These are phyloP conservation scores for Yamadazyma olivae DNA, from an alignment of 805 yeast genomes.

Conservation along the genomic window DNA sequence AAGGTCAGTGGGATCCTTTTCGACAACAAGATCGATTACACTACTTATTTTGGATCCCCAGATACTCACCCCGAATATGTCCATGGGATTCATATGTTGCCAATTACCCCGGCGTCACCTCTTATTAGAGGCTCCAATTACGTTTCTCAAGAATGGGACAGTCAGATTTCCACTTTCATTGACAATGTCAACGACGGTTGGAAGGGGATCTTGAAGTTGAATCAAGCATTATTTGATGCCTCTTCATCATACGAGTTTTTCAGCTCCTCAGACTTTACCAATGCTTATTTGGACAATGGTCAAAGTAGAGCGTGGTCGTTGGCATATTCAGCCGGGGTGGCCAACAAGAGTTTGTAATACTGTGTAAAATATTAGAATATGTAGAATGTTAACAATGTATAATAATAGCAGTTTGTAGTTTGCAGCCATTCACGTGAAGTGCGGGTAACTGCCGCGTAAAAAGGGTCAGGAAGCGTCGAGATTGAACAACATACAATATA, in stretches of 20 bases:
- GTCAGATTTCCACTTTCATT: slow-evolving; percentile 43
- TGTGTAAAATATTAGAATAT: too few relatives aligned
- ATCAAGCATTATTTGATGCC: slow-evolving; percentile 73
- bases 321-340: slow-evolving; percentile 52
- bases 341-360: slow-evolving; percentile 1
- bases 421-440: background rate
- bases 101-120: slow-evolving; percentile 63
- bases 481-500: too few relatives aligned
- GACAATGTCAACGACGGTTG: slow-evolving; percentile 55
- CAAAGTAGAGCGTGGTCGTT: slow-evolving; percentile 60
- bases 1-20: slow-evolving; percentile 69
- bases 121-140: slow-evolving; percentile 51
- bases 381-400: too few relatives aligned
- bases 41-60: slow-evolving; percentile 63
- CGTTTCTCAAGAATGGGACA: slow-evolving; percentile 60
- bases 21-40: slow-evolving; percentile 67
- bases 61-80: slow-evolving; percentile 50
- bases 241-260: slow-evolving; percentile 59
- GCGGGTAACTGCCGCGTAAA: background rate
- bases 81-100: slow-evolving; percentile 75
- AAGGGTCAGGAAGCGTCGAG: too few relatives aligned
- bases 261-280: slow-evolving; percentile 16
- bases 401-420: background rate
- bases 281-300: slow-evolving; percentile 50
- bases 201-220: slow-evolving; percentile 66